Base-by-base conservation (phyloP, 1,139 yeast genomes). In the Saccharomycopsis hybrid region DNA sequence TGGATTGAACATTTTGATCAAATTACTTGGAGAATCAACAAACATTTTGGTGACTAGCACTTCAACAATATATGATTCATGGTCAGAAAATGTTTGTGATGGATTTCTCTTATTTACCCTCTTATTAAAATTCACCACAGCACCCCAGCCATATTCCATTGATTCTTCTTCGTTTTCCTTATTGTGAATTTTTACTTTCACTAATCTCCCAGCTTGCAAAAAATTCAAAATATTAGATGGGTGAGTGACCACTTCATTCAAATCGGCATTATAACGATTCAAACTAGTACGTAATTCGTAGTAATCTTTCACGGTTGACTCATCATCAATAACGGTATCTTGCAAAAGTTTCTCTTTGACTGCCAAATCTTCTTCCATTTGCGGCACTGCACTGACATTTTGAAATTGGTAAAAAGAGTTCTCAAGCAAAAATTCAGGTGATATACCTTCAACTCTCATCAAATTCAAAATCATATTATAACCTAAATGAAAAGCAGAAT, bases 351-450 rank as follows among this genome's bases (percentile, higher is more conserved):
- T 66, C 45, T 79, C 74, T 58, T 83, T 67, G 42, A 73, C 77
- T 24, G 71, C 69, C 38, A 85, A 69, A 57, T 84, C 74, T 51
- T 72, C 72, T 60, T 90, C 96, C 72, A 92, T 72, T 28, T 76
- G 72, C 1, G 98, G 98, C 5, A 94, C 95, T 29, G 92, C 80
- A 7, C 94, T 79, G 5, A 94, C 89, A 64, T 86, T 90, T 65
- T 94, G 99, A 64, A 90, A 94, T 67, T 94, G 99, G 69, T 72
- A 92, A 62, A 94, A 94, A 2, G 98, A 92, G 58, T 85, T 78
- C 63, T 89, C 95, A 59, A 94, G 76, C 97, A 94, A 90, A 58
- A 85, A 94, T 65, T 94, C 98, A 0, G 98, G 98, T 0, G 97
- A 89, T 50, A 94, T 88, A 54, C 98, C 97, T 68, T 92, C 98